These are phyloP conservation scores for Phytophthora ramorum DNA, from an alignment of 352 stramenopile genomes.

Conservation along the genomic window DNA sequence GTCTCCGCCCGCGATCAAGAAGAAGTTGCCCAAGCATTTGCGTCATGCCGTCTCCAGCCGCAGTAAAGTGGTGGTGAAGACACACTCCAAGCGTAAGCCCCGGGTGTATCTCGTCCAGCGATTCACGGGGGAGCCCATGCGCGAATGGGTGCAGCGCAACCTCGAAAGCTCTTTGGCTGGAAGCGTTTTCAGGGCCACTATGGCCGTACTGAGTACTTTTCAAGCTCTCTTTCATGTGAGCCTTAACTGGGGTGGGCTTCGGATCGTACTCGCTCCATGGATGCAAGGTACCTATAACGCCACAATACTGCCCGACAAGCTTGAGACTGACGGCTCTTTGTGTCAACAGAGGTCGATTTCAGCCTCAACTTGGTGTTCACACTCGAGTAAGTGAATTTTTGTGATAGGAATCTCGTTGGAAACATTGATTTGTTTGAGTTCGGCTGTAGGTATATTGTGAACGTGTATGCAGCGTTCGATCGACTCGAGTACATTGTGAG, in stretches of 20 bases:
- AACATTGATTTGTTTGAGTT: not conserved
- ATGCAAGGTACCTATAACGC: conserved; percentile 49
- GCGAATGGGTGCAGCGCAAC: conserved; percentile 78
- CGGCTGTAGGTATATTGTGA: conserved; percentile 51
- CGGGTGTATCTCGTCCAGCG: conserved; percentile 45
- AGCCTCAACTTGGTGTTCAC: conserved; percentile 74
- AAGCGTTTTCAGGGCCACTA: conserved; percentile 44
- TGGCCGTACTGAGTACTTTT: conserved; percentile 67
- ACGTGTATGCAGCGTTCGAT: conserved; percentile 69
- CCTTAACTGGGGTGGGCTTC: conserved; percentile 63
- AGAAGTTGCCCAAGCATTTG: conserved; percentile 44
- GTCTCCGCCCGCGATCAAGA: conserved; percentile 20
- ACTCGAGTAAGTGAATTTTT: conserved; percentile 52
- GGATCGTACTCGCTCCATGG: conserved; percentile 35
- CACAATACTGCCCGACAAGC: not conserved
- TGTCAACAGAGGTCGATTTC: conserved; percentile 55
- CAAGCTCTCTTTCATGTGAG: conserved; percentile 72
- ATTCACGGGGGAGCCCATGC: conserved; percentile 52
- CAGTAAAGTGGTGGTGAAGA: conserved; percentile 22
- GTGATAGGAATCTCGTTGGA: not conserved
- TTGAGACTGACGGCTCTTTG: conserved; percentile 1
- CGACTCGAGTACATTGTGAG: conserved; percentile 61
- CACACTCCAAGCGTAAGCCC: conserved; percentile 33
- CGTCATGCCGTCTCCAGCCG: conserved; percentile 40
- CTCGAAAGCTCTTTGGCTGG: conserved; percentile 69